These are phyloP conservation scores for Penicillium sp. DNA, from an alignment of 2,329 filamentous ascomycete species.

Conservation along the genomic window DNA sequence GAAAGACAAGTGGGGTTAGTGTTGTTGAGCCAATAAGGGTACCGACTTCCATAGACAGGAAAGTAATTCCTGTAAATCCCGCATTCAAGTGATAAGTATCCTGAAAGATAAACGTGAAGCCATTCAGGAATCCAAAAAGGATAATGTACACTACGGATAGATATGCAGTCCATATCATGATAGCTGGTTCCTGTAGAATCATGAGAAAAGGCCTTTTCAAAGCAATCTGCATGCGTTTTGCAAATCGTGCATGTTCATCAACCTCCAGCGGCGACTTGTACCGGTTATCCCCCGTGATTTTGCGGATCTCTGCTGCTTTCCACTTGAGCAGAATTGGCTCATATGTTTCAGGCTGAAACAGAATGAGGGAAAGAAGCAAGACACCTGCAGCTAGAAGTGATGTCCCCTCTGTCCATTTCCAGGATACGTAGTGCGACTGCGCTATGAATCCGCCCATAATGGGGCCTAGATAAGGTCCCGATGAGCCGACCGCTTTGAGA, in stretches of 20 bases:
- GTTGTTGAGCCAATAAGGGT: constrained; percentile 20
- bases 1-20: constrained; percentile 46
- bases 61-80: constrained; percentile 40
- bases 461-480: constrained; percentile 41
- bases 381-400: constrained; percentile 47
- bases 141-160: constrained; percentile 27
- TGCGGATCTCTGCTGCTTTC: constrained; percentile 30
- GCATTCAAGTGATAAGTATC: constrained; percentile 35
- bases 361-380: constrained; percentile 40
- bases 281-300: constrained; percentile 40
- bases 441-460: constrained; percentile 50
- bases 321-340: constrained; percentile 1
- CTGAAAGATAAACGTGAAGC: constrained; percentile 26
- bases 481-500: too few relatives aligned
- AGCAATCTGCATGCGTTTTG: constrained; percentile 39
- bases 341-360: constrained; percentile 44
- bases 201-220: constrained; percentile 47
- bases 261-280: constrained; percentile 49
- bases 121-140: constrained; percentile 26
- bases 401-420: constrained; percentile 55
- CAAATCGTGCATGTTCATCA: constrained; percentile 25
- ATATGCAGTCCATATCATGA: constrained; percentile 25
- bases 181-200: constrained; percentile 25
- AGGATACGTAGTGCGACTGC: constrained; percentile 24
- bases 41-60: constrained; percentile 42